phyloP scores from a whole-genome alignment of 306 rosid species.

The Canavalia gladiata region DNA sequence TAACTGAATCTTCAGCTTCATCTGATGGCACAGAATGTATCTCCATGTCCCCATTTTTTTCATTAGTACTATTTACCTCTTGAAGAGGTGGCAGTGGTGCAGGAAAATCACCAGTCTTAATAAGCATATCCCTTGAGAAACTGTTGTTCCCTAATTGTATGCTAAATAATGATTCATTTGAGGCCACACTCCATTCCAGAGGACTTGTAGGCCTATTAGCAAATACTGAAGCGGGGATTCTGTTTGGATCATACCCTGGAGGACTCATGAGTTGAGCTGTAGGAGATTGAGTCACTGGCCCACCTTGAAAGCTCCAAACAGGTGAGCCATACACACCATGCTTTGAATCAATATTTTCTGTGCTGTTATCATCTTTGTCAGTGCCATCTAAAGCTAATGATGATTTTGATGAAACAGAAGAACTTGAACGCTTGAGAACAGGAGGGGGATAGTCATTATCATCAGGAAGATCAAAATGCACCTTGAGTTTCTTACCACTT shows the following conservation, averaged over 20 bases:
- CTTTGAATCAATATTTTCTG: slow-evolving; percentile 22
- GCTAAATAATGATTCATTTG: slow-evolving; percentile 82
- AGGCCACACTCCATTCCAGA: slow-evolving; percentile 72
- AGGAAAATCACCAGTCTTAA: slow-evolving; percentile 45
- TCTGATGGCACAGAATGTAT: slow-evolving; percentile 30
- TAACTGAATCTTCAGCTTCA: not conserved
- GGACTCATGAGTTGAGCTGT: slow-evolving; percentile 33
- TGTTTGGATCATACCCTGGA: slow-evolving; percentile 63
- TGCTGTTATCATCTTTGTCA: slow-evolving; percentile 27
- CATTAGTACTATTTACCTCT: slow-evolving; percentile 22
- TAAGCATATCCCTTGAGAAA: slow-evolving; percentile 62
- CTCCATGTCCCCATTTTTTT: slow-evolving; percentile 9
- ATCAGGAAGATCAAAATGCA: slow-evolving; percentile 52
- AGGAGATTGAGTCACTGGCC: slow-evolving; percentile 49
- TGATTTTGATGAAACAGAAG: slow-evolving; percentile 50
- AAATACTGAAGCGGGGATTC: slow-evolving; percentile 69
- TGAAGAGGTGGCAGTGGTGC: slow-evolving; percentile 30
- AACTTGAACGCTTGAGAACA: slow-evolving; percentile 28
- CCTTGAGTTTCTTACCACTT: slow-evolving; percentile 51
- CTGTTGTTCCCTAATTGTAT: slow-evolving; percentile 67
- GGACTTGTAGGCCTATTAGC: slow-evolving; percentile 52
- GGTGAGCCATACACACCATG: slow-evolving; percentile 40
- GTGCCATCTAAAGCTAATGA: slow-evolving; percentile 38
- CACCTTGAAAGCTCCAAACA: slow-evolving; percentile 55
- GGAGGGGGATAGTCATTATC: slow-evolving; percentile 8